Evolutionary conservation across 2,329 filamentous ascomycete genomes (phyloP), one percentile per base, ranked within the genome.

Genomic region (Juglanconis sp.): DNA sequence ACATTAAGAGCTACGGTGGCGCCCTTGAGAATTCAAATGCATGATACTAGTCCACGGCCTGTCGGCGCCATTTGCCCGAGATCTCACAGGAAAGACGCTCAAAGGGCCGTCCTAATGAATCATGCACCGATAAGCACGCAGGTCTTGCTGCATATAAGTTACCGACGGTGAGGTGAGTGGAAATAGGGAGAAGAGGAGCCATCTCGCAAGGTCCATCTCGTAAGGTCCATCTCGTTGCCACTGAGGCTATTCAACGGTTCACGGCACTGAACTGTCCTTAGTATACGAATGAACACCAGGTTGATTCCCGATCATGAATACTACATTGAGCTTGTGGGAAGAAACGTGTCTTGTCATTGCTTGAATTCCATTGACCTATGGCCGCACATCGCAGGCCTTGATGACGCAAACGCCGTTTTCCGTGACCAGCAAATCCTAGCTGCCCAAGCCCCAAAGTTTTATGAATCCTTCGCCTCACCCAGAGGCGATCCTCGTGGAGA

Each of bases 1-100:
- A 64, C 73, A 76, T 64, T 78, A 74, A 65, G 42, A 64, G 49
- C 61, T 65, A 40, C 59, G 9, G 8, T n/a, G 30, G 24, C 7
- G 44, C 24, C 32, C 52, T 53, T 49, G 13, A 52, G 38, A 57
- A 36, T 47, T 50, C 52, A 55, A 62, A 38, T 53, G 47, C 54
- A 56, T 34, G 61, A 65, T 65, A 65, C 64, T 61, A 48, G 10
- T n/a, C 40, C 11, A 5, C 5, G n/a, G 13, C 40, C 5, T n/a
- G 13, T 13, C 40, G 13, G 40, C 40, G 13, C 10, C 9, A 15
- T n/a, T 5, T 42, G 40, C 40, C 40, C 13, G 8, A 13, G 11
- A 5, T n/a, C 40, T 13, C 5, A 59, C 11, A 15, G 24, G 24
- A 24, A 24, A 24, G 24, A 24, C 24, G 24, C 24, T 24, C 24